Base-by-base conservation (phyloP, 345 rosid genomes). In the Triadica sebifera region DNA sequence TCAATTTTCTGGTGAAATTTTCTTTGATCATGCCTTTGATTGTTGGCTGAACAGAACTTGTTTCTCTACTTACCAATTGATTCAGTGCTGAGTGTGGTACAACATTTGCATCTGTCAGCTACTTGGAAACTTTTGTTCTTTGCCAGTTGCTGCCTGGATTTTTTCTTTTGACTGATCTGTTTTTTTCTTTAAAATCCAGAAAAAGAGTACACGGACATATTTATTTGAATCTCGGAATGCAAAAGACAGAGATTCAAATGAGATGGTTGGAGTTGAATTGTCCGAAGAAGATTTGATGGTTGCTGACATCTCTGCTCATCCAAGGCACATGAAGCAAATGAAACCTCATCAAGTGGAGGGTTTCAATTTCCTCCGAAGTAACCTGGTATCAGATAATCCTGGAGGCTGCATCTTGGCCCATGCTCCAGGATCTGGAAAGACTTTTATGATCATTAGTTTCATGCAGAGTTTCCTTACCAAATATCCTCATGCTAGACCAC, bases 401-500 rank as follows among this genome's bases (percentile, higher is more conserved):
- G 91, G 96, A 38, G 99, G 98, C 49, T 93, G 98, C 81, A 91
- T 94, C 74, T 64, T 94, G 84, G 99, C 99, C 53, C 97, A 94
- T 85, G 96, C 98, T 12, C 99, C 98, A 12, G 99, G 99, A 50
- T 94, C 99, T 12, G 99, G 98, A 41, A 93, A 94, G 81, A 93
- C 99, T 9, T 94, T 94, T 64, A 89, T 94, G 84, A 86, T 93
- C 19, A 93, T 95, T 45, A 93, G 98, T 77, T 93, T 93, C 76
- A 77, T 95, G 82, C 98, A 91, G 60, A 93, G 96, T 77, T 95
- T 95, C 77, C 84, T 95, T 71, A 97, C 94, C 57, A 91, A 85
- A 74, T 82, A 89, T 83, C 93, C 96, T 8, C 79, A 86, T 38
- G 97, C 94, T 49, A 93, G 87, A 68, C 97, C 97, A 2, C 77